Base-by-base conservation (phyloP, 2,329 filamentous ascomycete species). In the Fusarium piperis region DNA sequence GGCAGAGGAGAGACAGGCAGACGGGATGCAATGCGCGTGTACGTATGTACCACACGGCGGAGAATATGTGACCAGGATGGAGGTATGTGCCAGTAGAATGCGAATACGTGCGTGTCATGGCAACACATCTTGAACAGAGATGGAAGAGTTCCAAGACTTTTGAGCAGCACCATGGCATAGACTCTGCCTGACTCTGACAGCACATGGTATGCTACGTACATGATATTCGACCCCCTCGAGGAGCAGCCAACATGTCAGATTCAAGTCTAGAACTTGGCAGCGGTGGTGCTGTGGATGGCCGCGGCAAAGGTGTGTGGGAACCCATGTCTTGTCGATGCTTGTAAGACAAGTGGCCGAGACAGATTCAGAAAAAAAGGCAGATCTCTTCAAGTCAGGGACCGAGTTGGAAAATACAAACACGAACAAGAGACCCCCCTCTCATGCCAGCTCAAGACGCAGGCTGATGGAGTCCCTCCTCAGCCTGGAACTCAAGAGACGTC, bases 51-150 rank as follows among this genome's bases (percentile, higher is more conserved):
- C 44, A 41, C 41, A 28, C 57, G 38, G 65, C 59, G 57, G 61
- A 65, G 58, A 64, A 62, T 57, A 67, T 23, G 28, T 30, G 10
- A 48, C 44, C 23, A 28, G 44, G 44, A 28, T 39, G 51, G 51
- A 36, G 46, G 6, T 11, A 46, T 33, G 52, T 39, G 33, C 67
- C 53, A 70, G 64, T 68, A 65, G 52, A 28, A 59, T 59, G 46
- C 57, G 65, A 61, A 68, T 70, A 70, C 67, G 64, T 68, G 53
- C 62, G 64, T 57, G n/a, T 56, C 35, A 39, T 15, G 52, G 35
- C 23, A n/a, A 35, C 56, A 32, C 33, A 59, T 46, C n/a, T 44
- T 48, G 38, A 16, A 23, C 15, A 26, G 32, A 35, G 39, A 59
- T 35, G 26, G 26, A 46, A 48, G 18, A 48, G 56, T 36, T 28